These are phyloP conservation scores for Hypoxylon fuscum DNA, from an alignment of 495 filamentous ascomycete species.

Conservation along the genomic window DNA sequence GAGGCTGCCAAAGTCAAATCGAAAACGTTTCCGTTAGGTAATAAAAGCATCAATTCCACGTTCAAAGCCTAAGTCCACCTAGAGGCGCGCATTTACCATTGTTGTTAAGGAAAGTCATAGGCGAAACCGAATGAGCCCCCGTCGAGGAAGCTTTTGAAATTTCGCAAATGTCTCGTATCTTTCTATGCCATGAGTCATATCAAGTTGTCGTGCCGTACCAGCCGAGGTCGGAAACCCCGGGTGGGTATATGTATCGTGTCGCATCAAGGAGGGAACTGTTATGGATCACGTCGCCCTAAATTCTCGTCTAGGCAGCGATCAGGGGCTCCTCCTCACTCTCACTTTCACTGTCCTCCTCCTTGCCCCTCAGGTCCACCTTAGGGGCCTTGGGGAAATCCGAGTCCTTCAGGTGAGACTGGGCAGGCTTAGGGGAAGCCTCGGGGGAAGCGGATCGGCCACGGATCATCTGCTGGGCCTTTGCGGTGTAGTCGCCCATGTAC, in stretches of 20 bases:
- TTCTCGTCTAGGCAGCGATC: conserved; percentile 42
- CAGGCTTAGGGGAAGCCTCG: conserved; percentile 50
- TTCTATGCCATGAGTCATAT: conserved; percentile 49
- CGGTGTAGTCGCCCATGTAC: conserved; percentile 83
- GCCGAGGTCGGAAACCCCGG: conserved; percentile 25
- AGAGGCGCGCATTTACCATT: conserved; percentile 21
- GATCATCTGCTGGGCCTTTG: conserved; percentile 81
- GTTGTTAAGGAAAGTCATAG: conserved; percentile 36
- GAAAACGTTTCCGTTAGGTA: conserved; percentile 23
- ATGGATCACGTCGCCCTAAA: conserved; percentile 10
- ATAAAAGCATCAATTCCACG: conserved; percentile 24
- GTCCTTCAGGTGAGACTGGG: conserved; percentile 52
- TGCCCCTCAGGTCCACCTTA: conserved; percentile 46
- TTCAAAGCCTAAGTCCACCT: conserved; percentile 22
- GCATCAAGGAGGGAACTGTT: conserved; percentile 12
- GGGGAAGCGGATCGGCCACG: conserved; percentile 58
- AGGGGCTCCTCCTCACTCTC: conserved; percentile 51
- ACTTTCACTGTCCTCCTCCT: conserved; percentile 20
- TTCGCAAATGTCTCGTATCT: conserved; percentile 38
- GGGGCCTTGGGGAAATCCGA: conserved; percentile 72
- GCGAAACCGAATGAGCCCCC: conserved; percentile 21
- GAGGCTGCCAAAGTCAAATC: conserved; percentile 25
- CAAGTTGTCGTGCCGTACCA: conserved; percentile 32
- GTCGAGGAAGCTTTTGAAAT: conserved; percentile 24
- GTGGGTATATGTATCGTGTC: conserved; percentile 25